Percentiles rank a stretch among this genome's conserved stretches.
phyloP scores from a whole-genome alignment of 1,139 yeast species.

The Yamadazyma triangularis region DNA sequence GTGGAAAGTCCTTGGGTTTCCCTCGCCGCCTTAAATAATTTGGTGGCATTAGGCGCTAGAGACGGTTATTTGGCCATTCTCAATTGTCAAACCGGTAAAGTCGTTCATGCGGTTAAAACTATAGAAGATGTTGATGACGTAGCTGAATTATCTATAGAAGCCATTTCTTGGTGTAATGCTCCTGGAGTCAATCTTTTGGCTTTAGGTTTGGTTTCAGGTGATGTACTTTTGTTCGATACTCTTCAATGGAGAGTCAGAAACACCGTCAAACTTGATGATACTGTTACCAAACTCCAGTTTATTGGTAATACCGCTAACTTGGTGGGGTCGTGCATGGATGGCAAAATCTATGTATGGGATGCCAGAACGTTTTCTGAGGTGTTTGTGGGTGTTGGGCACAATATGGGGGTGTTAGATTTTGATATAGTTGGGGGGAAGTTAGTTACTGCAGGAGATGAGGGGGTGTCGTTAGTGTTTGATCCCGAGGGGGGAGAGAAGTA shows the following conservation, averaged over 20 bases:
- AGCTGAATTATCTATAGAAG: conserved; percentile 79
- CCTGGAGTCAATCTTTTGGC: conserved; percentile 62
- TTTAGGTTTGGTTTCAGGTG: conserved; percentile 86
- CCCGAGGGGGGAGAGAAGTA: background rate
- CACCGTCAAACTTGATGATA: conserved; percentile 65
- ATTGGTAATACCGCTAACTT: conserved; percentile 53
- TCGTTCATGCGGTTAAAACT: conserved; percentile 62
- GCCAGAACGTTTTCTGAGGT: conserved; percentile 75
- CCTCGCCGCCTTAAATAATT: conserved; percentile 42
- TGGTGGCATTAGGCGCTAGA: conserved; percentile 73
- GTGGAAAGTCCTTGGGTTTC: conserved; percentile 87
- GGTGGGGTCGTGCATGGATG: conserved; percentile 77
- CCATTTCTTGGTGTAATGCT: conserved; percentile 73
- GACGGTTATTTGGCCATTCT: conserved; percentile 80
- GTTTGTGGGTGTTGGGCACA: conserved; percentile 85
- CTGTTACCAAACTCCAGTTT: conserved; percentile 78
- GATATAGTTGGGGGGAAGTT: conserved; percentile 61
- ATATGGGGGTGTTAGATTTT: conserved; percentile 89
- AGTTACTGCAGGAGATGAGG: conserved; percentile 97
- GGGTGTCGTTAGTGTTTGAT: conserved; percentile 72
- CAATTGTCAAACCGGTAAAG: conserved; percentile 67
- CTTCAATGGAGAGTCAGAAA: conserved; percentile 84
- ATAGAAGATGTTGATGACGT: conserved; percentile 59
- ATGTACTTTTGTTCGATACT: conserved; percentile 74
- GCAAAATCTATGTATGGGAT: conserved; percentile 84